Evolutionary conservation across 2,329 filamentous ascomycete genomes (phyloP).

Genomic region (Davidsoniella australis): DNA sequence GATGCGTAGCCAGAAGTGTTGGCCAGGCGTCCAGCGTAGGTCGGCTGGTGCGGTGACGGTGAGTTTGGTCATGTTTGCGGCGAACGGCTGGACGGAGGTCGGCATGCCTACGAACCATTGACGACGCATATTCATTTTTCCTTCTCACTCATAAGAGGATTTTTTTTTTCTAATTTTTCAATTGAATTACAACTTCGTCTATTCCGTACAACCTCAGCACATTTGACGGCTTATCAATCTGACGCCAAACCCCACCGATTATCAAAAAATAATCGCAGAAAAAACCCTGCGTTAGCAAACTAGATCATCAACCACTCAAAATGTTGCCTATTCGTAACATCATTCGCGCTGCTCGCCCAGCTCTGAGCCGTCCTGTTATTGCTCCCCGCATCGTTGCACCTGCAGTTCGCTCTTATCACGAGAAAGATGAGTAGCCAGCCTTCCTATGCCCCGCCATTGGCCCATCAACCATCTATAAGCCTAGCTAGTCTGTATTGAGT

Average conservation of each 20-base stretch:
- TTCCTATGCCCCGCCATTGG: background rate
- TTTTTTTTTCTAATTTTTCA: no score
- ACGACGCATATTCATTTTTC: no score
- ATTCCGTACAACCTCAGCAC: background rate
- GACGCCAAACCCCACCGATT: no score
- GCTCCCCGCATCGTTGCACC: background rate
- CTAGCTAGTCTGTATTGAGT: background rate
- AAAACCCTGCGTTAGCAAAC: no score
- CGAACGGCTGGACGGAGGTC: no score
- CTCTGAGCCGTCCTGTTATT: conserved; percentile 1
- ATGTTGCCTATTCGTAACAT: conserved; percentile 10
- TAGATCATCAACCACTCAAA: background rate
- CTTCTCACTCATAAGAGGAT: no score
- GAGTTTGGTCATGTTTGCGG: no score
- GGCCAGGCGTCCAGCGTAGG: background rate
- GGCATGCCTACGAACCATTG: no score
- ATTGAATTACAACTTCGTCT: no score
- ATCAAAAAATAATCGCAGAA: background rate
- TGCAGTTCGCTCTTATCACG: conserved; percentile 32
- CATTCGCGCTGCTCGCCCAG: conserved; percentile 9
- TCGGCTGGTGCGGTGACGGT: background rate
- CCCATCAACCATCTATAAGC: conserved; percentile 1
- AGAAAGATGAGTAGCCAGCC: conserved; percentile 38
- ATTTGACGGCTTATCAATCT: background rate
- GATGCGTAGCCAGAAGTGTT: background rate